Evolutionary conservation across 129 eudicot genomes (phyloP).

Genomic region (Pulicaria dysenterica): DNA sequence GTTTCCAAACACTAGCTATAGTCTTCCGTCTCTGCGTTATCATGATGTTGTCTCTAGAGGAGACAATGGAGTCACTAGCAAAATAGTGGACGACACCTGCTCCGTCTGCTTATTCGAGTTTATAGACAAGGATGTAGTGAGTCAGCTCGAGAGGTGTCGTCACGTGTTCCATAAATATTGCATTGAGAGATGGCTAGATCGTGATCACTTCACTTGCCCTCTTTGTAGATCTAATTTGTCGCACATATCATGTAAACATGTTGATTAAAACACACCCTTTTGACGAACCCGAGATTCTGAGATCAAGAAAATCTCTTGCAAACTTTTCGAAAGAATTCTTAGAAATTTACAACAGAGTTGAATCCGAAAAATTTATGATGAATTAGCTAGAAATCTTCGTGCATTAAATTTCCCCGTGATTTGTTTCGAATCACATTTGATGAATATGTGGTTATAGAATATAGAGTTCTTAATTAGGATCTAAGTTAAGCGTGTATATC

Average conservation of each 20-base stretch:
- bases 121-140: conserved; percentile 44
- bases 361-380: too few relatives aligned
- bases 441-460: background rate
- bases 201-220: conserved; percentile 66
- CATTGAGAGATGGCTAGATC: conserved; percentile 50
- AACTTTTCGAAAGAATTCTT: too few relatives aligned
- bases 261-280: background rate
- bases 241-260: conserved; percentile 24
- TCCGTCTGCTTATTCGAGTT: conserved; percentile 61
- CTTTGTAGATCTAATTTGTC: conserved; percentile 54
- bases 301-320: too few relatives aligned
- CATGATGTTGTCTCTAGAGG: conserved; percentile 27
- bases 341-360: too few relatives aligned
- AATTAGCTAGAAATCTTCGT: too few relatives aligned
- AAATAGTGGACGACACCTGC: conserved; percentile 44
- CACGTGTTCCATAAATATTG: conserved; percentile 62
- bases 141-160: conserved; percentile 46
- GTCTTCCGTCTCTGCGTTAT: conserved; percentile 36
- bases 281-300: too few relatives aligned
- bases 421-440: background rate
- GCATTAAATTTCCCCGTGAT: background rate
- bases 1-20: background rate
- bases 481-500: background rate
- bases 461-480: background rate
- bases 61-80: background rate